These are phyloP conservation scores for Fusarium nelsonii DNA, from an alignment of 2,329 filamentous ascomycete genomes.

Conservation along the genomic window DNA sequence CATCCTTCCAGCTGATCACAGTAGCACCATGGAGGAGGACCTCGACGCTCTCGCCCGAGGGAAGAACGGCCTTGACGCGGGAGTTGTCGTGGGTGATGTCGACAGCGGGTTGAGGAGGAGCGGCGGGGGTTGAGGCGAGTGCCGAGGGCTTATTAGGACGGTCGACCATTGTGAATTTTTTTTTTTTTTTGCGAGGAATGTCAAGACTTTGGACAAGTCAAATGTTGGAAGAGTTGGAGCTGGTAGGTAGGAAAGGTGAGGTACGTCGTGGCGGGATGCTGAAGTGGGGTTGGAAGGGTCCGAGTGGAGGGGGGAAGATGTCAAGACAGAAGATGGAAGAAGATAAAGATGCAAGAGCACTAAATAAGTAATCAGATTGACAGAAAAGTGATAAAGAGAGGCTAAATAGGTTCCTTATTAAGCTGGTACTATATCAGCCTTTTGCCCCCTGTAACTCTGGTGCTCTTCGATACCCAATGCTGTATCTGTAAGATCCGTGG, in stretches of 20 bases:
- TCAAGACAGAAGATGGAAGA: neutral
- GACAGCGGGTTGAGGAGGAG: constrained; percentile 81
- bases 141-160: constrained; percentile 86
- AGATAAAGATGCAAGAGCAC: constrained; percentile 11
- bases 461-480: constrained; percentile 6
- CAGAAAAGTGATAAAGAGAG: constrained; percentile 1
- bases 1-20: constrained; percentile 91
- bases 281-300: constrained; percentile 41
- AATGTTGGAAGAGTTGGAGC: constrained; percentile 24
- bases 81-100: constrained; percentile 77
- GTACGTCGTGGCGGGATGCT: constrained; percentile 27
- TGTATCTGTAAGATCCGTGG: constrained; percentile 17
- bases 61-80: constrained; percentile 82
- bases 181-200: neutral
- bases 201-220: neutral
- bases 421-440: neutral
- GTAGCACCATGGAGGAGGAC: constrained; percentile 93
- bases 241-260: constrained; percentile 10
- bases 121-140: constrained; percentile 78
- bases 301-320: constrained; percentile 24
- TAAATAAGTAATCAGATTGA: neutral
- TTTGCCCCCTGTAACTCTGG: constrained; percentile 5
- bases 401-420: constrained; percentile 3
- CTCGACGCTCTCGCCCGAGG: constrained; percentile 87
- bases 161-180: constrained; percentile 72